Evolutionary conservation across 805 yeast genomes (phyloP), one percentile per base, ranked within the genome.

Genomic region (Metschnikowia proteae): DNA sequence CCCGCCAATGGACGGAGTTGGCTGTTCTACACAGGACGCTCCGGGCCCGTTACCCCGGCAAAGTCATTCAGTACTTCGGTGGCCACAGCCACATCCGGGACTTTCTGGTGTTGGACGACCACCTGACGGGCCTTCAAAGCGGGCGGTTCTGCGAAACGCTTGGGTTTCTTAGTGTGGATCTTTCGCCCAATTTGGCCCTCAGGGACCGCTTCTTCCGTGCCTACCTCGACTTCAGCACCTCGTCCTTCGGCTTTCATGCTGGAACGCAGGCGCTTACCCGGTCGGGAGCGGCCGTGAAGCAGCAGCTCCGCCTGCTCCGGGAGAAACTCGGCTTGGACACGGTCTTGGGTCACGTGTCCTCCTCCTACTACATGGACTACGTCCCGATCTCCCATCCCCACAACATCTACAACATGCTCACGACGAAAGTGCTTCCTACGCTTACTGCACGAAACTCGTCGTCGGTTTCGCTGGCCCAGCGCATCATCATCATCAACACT

Each of bases 1-100:
- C 51, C 28, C 81, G 79, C 47, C 65, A 66, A 31, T 82, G 84
- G 83, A 56, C 61, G 3, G 90, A 85, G 60, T 60, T 80, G 52
- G 66, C 66, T 49, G 49, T 65, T 3, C 62, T 84, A 36, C 82
- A 83, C 54, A 38, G 60, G 0, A 65, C 63, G 5, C 65, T 92
- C 27, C 77, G 97, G 51, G 50, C 62, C 26, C 68, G 66, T 27
- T 86, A 79, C 58, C 92, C 95, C 5, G 62, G 74, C 29, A 74
- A 77, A 0, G 71, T 82, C 0, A 86, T 92, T 46, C 96, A 89
- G 63, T 88, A 86, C 58, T 84, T 92, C 66, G 98, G 97, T 1
- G 98, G 97, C 1, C 98, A 92, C 66, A 83, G 95, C 28, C 98
- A 92, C 62, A 82, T 92, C 11, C 74, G 98, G 52, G 98, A 92